A percentile compares a stretch with the other conserved stretches of the same genome.
phyloP scores from a whole-genome alignment of 192 early-diverging fungal species.

The Coemansia sp. region DNA sequence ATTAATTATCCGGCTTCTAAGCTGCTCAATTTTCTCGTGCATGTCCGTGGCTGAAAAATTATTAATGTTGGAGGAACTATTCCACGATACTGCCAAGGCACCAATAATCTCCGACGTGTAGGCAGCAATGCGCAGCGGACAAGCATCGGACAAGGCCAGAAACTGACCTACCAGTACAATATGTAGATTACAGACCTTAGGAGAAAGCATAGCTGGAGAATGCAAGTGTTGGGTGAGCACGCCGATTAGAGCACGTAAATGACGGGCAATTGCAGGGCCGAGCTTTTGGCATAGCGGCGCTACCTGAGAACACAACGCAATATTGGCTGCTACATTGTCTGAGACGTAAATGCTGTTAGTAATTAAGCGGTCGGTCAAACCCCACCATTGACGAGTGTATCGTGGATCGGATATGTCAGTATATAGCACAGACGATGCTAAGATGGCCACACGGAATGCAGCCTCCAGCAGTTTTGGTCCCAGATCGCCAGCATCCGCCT shows the following conservation, averaged over 20 bases:
- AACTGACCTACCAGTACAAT: constrained; percentile 21
- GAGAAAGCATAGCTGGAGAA: constrained; percentile 16
- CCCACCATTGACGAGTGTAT: constrained; percentile 31
- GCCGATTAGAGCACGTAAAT: constrained; percentile 36
- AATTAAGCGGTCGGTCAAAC: constrained; percentile 20
- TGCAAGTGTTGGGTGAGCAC: constrained; percentile 19
- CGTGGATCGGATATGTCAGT: background rate
- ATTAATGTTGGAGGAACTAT: background rate
- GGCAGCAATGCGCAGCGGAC: constrained; percentile 18
- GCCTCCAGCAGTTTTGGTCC: constrained; percentile 17
- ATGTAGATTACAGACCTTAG: constrained; percentile 20
- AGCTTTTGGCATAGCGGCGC: constrained; percentile 16
- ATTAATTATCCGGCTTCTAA: background rate
- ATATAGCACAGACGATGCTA: constrained; percentile 9
- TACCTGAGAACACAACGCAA: constrained; percentile 17
- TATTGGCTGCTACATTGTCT: constrained; percentile 26
- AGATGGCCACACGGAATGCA: constrained; percentile 19
- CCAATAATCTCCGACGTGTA: constrained; percentile 29
- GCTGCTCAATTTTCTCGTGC: background rate
- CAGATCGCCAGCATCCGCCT: constrained; percentile 10
- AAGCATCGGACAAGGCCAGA: constrained; percentile 16
- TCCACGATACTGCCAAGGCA: constrained; percentile 42
- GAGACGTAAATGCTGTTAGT: constrained; percentile 30
- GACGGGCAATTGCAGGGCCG: constrained; percentile 28
- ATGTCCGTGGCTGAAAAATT: background rate